Conservation (phyloP, 495 filamentous ascomycete genomes). For the Penicillium samsonianum region DNA sequence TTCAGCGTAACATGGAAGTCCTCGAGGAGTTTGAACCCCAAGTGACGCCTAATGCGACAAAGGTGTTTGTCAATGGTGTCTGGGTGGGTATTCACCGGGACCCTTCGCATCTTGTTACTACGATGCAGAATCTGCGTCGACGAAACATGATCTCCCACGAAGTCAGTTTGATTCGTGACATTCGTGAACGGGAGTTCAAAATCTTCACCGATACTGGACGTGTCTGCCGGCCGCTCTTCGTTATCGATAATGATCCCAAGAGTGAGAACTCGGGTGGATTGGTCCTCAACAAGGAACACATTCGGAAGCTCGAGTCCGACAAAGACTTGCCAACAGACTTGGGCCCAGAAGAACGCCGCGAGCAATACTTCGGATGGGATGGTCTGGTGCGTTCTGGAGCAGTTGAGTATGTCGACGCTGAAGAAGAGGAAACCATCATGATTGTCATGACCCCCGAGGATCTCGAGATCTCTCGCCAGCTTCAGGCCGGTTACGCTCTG, state of each 20-base stretch:
- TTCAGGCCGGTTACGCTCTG: conserved; percentile 65
- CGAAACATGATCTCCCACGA: conserved; percentile 79
- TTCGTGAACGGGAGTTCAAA: conserved; percentile 95
- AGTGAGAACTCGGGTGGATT: conserved; percentile 73
- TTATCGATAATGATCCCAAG: conserved; percentile 74
- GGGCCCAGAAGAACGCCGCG: conserved; percentile 56
- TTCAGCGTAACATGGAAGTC: conserved; percentile 88
- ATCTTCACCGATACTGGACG: conserved; percentile 97
- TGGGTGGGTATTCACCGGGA: conserved; percentile 91
- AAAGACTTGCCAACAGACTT: conserved; percentile 60
- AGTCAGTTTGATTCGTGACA: conserved; percentile 90
- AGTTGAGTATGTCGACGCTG: conserved; percentile 94
- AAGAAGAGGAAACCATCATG: conserved; percentile 98
- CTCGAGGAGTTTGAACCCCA: conserved; percentile 94
- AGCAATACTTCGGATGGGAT: conserved; percentile 80
- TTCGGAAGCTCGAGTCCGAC: conserved; percentile 67
- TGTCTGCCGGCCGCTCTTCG: conserved; percentile 89
- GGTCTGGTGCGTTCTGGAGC: conserved; percentile 77
- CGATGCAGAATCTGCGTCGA: conserved; percentile 75
- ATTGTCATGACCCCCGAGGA: conserved; percentile 99
- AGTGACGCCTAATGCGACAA: conserved; percentile 86
- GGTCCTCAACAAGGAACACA: conserved; percentile 79
- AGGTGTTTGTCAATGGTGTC: conserved; percentile 96
- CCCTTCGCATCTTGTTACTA: conserved; percentile 73
- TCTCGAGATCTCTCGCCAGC: conserved; percentile 67